Conservation (phyloP, 2,329 filamentous ascomycete genomes). For the Amesomyces nigricolor region DNA sequence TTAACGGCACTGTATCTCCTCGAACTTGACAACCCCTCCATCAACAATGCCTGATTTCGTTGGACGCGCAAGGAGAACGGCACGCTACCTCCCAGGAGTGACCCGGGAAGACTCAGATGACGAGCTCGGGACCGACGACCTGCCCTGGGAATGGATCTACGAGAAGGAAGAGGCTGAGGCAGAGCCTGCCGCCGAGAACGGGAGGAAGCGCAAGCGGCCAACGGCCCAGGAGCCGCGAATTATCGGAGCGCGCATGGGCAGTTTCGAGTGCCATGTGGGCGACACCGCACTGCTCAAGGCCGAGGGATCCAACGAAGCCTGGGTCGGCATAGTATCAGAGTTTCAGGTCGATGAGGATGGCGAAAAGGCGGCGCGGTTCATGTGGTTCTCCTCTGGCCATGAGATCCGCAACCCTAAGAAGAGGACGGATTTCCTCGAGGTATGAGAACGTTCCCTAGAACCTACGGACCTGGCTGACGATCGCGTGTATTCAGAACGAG, state of each 20-base stretch:
- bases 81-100: constrained; percentile 45
- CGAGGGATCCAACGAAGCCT: constrained; percentile 78
- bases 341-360: constrained; percentile 71
- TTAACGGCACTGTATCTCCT: neutral
- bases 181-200: constrained; percentile 4
- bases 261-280: constrained; percentile 73
- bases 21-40: neutral
- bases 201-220: constrained; percentile 33
- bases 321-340: constrained; percentile 83
- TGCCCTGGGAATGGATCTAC: constrained; percentile 78
- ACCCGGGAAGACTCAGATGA: constrained; percentile 79
- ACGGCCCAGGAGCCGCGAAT: constrained; percentile 46
- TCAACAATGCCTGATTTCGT: constrained; percentile 16
- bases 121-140: constrained; percentile 68
- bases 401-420: constrained; percentile 82
- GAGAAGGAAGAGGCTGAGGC: constrained; percentile 28
- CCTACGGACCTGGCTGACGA: neutral
- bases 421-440: constrained; percentile 68
- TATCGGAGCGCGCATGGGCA: constrained; percentile 74
- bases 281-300: constrained; percentile 84
- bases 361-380: constrained; percentile 77
- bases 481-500: constrained; percentile 60
- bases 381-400: constrained; percentile 93
- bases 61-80: constrained; percentile 7
- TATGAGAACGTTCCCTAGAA: constrained; percentile 33